Conservation (phyloP, 2,329 filamentous ascomycete species). For the Alternaria sp. region DNA sequence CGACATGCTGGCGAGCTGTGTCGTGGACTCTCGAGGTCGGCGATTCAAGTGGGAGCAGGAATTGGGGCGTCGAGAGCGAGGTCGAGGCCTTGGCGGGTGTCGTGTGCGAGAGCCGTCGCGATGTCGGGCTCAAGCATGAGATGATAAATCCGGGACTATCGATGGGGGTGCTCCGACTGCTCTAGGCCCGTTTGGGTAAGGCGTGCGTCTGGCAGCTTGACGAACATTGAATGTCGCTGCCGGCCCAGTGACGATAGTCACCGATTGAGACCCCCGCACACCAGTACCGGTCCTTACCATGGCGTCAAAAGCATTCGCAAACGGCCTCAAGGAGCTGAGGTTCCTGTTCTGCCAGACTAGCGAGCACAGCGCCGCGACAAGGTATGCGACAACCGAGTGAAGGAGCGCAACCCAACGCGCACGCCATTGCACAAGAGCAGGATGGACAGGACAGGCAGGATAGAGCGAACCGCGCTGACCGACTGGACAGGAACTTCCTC, state of each 20-base stretch:
- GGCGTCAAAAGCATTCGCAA: slow-evolving; percentile 88
- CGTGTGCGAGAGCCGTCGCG: slow-evolving; percentile 11
- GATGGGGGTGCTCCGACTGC: slow-evolving; percentile 33
- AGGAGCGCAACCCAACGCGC: slow-evolving; percentile 4
- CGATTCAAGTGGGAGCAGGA: slow-evolving; percentile 49
- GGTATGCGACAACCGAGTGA: slow-evolving; percentile 61
- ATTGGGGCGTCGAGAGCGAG: slow-evolving; percentile 9
- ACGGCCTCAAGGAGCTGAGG: slow-evolving; percentile 89
- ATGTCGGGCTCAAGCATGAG: slow-evolving; percentile 24
- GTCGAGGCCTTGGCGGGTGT: not conserved
- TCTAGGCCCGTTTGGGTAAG: slow-evolving; percentile 12
- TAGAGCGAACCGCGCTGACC: slow-evolving; percentile 8
- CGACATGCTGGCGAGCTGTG: slow-evolving; percentile 54
- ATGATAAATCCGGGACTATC: slow-evolving; percentile 31
- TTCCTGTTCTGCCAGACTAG: slow-evolving; percentile 97
- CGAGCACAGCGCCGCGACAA: slow-evolving; percentile 84
- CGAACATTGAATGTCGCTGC: slow-evolving; percentile 19
- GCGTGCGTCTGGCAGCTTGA: slow-evolving; percentile 24
- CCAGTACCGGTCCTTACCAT: slow-evolving; percentile 59
- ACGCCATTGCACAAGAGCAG: not conserved
- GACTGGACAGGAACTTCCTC: slow-evolving; percentile 76
- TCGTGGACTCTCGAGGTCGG: slow-evolving; percentile 3
- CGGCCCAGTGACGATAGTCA: slow-evolving; percentile 14
- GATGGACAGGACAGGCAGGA: not conserved
- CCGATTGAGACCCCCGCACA: slow-evolving; percentile 22